A percentile compares a stretch with the other conserved stretches of the same genome.
These are phyloP conservation scores for Biscogniauxia mediterranea DNA, from an alignment of 2,329 filamentous ascomycete genomes.

Conservation along the genomic window DNA sequence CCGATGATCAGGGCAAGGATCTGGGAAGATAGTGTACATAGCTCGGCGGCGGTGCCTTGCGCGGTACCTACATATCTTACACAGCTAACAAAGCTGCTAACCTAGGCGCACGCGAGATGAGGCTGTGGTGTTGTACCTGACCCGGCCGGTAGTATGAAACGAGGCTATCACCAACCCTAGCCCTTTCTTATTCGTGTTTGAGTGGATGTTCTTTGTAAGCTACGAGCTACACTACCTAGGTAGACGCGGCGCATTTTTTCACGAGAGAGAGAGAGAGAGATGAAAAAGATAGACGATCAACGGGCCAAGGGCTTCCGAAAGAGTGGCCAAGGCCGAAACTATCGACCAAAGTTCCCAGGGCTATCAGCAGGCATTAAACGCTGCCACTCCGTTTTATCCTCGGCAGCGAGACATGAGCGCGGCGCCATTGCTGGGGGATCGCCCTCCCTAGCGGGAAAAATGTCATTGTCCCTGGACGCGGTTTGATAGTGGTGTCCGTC, in stretches of 20 bases:
- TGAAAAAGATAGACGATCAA: not conserved
- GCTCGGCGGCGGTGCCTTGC: not conserved
- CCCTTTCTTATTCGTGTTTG: not conserved
- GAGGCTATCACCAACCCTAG: not conserved
- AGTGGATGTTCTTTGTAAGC: not conserved
- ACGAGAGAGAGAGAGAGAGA: not conserved
- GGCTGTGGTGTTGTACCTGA: not conserved
- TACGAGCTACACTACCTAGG: too few relatives aligned
- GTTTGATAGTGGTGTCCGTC: constrained; percentile 17
- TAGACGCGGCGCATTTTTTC: not conserved
- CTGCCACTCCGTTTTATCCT: not conserved
- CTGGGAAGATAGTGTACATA: constrained; percentile 3
- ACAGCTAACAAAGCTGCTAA: not conserved
- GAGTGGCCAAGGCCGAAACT: not conserved
- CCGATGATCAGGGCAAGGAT: constrained; percentile 11
- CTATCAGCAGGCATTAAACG: not conserved
- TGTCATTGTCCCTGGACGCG: constrained; percentile 1
- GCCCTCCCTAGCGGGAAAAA: not conserved
- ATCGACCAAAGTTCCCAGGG: not conserved
- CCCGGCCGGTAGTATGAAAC: not conserved
- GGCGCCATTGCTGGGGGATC: not conserved
- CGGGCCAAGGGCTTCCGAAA: not conserved
- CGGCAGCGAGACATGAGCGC: not conserved
- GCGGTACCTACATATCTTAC: not conserved
- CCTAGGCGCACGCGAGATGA: not conserved